phyloP scores from a whole-genome alignment of 2,329 filamentous ascomycete genomes.

The Aspergillus hortae region DNA sequence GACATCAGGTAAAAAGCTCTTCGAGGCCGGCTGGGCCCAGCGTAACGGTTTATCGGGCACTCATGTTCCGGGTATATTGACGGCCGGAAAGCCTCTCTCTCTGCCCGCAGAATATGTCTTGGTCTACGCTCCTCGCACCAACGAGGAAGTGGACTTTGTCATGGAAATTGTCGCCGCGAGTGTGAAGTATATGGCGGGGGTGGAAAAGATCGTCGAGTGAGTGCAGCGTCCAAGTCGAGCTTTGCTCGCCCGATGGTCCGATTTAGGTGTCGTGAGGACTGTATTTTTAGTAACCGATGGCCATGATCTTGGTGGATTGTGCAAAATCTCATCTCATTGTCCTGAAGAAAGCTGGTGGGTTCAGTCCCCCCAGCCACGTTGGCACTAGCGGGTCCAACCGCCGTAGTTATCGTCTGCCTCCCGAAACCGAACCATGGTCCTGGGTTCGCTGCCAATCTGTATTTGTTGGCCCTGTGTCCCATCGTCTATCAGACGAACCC shows the following conservation, averaged over 20 bases:
- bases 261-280: too few relatives aligned
- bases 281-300: too few relatives aligned
- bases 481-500: constrained; percentile 18
- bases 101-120: constrained; percentile 28
- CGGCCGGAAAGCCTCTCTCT: constrained; percentile 11
- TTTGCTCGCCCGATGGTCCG: too few relatives aligned
- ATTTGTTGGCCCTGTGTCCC: constrained; percentile 4
- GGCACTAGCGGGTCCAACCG: constrained; percentile 25
- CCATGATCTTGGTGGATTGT: too few relatives aligned
- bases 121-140: constrained; percentile 33
- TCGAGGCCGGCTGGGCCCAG: constrained; percentile 77
- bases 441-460: constrained; percentile 26
- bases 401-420: constrained; percentile 17
- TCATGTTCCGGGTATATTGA: constrained; percentile 62
- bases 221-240: background rate
- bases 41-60: constrained; percentile 51
- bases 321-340: background rate
- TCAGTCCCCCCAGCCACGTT: constrained; percentile 6
- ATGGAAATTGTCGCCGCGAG: constrained; percentile 30
- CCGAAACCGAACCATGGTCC: constrained; percentile 34
- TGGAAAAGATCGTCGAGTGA: constrained; percentile 16
- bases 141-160: constrained; percentile 28
- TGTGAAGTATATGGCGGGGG: constrained; percentile 29
- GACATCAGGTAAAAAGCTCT: constrained; percentile 51
- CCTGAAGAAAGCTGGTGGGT: background rate